phyloP scores from a whole-genome alignment of 768 basidiomycete species.

The Suillus subaureus region DNA sequence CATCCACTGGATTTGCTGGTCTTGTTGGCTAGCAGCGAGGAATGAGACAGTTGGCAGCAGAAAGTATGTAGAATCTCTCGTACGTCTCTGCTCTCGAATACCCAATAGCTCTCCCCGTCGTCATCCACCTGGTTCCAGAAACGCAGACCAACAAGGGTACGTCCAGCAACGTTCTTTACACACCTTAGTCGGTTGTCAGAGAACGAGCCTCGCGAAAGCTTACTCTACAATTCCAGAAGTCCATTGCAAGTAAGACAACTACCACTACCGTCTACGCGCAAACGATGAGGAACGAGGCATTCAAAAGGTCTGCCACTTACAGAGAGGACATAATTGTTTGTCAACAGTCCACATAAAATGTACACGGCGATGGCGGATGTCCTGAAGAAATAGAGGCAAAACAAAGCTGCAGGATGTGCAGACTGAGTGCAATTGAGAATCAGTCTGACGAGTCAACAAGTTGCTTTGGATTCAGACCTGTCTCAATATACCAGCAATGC shows the following conservation, averaged over 20 bases:
- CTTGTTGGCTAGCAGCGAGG: conserved; percentile 67
- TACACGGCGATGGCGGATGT: conserved; percentile 89
- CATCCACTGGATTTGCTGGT: conserved; percentile 86
- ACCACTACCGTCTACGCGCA: conserved; percentile 76
- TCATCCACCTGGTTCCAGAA: conserved; percentile 99
- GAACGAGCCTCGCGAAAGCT: conserved; percentile 19
- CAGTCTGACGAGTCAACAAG: conserved; percentile 10
- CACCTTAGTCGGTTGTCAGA: conserved; percentile 4
- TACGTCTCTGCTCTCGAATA: conserved; percentile 96
- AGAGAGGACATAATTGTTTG: conserved; percentile 89
- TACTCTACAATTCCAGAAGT: conserved; percentile 98
- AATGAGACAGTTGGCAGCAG: not conserved
- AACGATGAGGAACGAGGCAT: conserved; percentile 1
- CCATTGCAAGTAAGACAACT: conserved; percentile 92
- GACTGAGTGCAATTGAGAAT: conserved; percentile 49
- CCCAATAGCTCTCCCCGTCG: conserved; percentile 95
- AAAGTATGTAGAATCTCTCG: conserved; percentile 31
- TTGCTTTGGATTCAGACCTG: conserved; percentile 49
- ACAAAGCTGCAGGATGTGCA: conserved; percentile 79
- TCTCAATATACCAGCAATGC: conserved; percentile 73
- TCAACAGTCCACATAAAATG: conserved; percentile 89
- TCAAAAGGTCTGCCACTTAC: conserved; percentile 46
- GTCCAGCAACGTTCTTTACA: conserved; percentile 85
- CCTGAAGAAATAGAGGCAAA: conserved; percentile 89
- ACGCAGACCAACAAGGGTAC: conserved; percentile 90